A percentile compares a stretch with the other conserved stretches of the same genome.
Conservation (phyloP, 768 basidiomycete species). For the Podaxis sp. region DNA sequence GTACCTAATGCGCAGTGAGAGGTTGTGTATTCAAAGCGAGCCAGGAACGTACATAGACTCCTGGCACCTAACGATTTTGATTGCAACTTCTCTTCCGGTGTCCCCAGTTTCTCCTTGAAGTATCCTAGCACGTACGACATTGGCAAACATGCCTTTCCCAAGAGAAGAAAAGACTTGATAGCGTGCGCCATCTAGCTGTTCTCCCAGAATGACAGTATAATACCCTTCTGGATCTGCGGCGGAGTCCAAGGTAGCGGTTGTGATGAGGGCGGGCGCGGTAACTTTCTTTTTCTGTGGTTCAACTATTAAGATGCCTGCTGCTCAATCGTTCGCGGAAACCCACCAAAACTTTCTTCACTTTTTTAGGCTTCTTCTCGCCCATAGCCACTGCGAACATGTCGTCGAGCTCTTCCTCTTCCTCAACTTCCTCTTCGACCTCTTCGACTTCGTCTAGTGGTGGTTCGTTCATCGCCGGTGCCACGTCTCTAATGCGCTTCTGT, state of each 20-base stretch:
- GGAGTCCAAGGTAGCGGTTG: conserved; percentile 73
- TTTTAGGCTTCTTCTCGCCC: conserved; percentile 52
- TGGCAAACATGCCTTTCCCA: conserved; percentile 99
- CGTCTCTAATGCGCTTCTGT: conserved; percentile 41
- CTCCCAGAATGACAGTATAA: conserved; percentile 90
- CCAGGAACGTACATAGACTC: conserved; percentile 80
- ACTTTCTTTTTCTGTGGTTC: conserved; percentile 32
- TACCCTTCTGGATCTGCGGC: conserved; percentile 95
- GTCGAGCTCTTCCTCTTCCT: conserved; percentile 84
- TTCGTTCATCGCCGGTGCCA: conserved; percentile 27
- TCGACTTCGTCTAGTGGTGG: conserved; percentile 41
- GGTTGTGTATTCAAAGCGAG: background rate
- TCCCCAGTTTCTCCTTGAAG: conserved; percentile 59
- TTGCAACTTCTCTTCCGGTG: conserved; percentile 75
- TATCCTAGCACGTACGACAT: conserved; percentile 87
- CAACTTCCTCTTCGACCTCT: conserved; percentile 55
- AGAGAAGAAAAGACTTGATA: conserved; percentile 94
- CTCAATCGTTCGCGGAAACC: conserved; percentile 17
- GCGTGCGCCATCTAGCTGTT: conserved; percentile 85
- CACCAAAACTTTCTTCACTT: conserved; percentile 49
- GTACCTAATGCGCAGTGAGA: conserved; percentile 52
- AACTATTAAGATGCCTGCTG: background rate
- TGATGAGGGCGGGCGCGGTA: conserved; percentile 58
- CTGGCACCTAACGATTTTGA: conserved; percentile 94
- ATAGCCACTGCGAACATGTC: conserved; percentile 87